Evolutionary conservation across 495 filamentous ascomycete genomes (phyloP).

Genomic region (Penicillium malachiteum): DNA sequence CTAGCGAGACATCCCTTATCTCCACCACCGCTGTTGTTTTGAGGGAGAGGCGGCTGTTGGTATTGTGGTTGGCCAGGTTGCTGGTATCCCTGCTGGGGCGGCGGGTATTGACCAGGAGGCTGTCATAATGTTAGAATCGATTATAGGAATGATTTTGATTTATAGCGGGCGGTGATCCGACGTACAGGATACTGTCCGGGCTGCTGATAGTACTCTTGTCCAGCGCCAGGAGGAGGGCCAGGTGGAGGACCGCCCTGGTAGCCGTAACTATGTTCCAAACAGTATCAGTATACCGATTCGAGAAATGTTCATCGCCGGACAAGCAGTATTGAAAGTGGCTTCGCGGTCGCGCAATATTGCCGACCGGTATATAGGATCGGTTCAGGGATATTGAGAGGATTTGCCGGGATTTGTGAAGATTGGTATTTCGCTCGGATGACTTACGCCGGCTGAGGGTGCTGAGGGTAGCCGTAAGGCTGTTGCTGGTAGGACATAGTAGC

Average conservation of each 20-base stretch:
- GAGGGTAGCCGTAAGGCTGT: not conserved
- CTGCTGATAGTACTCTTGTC: too few species aligned
- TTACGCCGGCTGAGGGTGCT: conserved; percentile 13
- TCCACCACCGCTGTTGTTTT: conserved; percentile 47
- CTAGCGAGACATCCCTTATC: conserved; percentile 61
- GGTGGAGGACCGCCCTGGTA: conserved; percentile 3
- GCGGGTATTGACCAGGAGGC: not conserved
- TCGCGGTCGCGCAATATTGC: not conserved
- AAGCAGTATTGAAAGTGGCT: too few species aligned
- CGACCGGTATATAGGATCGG: not conserved
- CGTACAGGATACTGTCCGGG: too few species aligned
- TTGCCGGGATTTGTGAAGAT: not conserved
- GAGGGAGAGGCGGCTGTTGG: conserved; percentile 28
- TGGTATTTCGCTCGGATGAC: not conserved
- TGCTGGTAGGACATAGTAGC: conserved; percentile 27
- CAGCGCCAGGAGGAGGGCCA: not conserved
- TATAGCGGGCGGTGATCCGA: too few species aligned
- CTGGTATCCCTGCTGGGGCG: conserved; percentile 14
- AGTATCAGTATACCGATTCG: not conserved
- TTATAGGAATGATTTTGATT: too few species aligned
- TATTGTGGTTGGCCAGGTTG: conserved; percentile 19
- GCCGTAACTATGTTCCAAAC: not conserved
- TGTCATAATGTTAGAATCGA: not conserved
- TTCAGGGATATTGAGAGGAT: too few species aligned
- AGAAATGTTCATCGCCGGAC: not conserved